Percentiles rank a stretch among this genome's conserved stretches.
Evolutionary conservation across 2,329 filamentous ascomycete species (phyloP).

Genomic region (Claviceps arundinis): DNA sequence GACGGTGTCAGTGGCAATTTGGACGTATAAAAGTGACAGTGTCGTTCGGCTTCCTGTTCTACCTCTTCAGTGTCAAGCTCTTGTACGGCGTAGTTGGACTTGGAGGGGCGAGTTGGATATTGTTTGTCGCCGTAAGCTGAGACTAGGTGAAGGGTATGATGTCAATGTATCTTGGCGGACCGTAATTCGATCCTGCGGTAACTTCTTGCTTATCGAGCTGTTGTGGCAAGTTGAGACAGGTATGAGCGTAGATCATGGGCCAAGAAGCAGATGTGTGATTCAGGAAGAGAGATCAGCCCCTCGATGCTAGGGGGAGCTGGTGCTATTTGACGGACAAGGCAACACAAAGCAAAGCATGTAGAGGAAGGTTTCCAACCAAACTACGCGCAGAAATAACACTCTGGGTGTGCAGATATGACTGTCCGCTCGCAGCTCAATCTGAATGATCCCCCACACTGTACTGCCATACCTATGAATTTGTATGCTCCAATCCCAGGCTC

Average conservation of each 20-base stretch:
- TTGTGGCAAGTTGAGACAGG: constrained; percentile 13
- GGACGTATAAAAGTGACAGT: background rate
- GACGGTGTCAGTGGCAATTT: background rate
- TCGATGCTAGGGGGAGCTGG: constrained; percentile 17
- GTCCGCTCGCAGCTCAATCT: background rate
- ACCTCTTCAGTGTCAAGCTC: background rate
- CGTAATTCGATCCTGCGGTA: constrained; percentile 12
- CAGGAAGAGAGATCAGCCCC: constrained; percentile 8
- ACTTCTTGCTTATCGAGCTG: constrained; percentile 16
- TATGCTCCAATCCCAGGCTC: constrained; percentile 3
- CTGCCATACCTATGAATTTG: background rate
- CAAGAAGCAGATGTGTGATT: constrained; percentile 10
- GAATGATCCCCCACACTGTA: constrained; percentile 2
- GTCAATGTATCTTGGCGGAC: background rate
- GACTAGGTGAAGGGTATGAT: background rate
- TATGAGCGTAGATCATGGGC: constrained; percentile 12
- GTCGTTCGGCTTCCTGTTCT: background rate
- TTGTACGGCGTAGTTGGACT: background rate
- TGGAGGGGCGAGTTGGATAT: background rate
- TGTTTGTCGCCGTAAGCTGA: constrained; percentile 4
- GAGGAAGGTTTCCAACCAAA: background rate
- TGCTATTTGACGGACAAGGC: constrained; percentile 16
- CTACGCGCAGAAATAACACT: background rate
- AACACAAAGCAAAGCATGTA: constrained; percentile 6
- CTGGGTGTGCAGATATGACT: constrained; percentile 1